Percentiles rank a stretch among this genome's conserved stretches.
phyloP scores from a whole-genome alignment of 2,329 filamentous ascomycete genomes.

The Pseudogymnoascus sp. region DNA sequence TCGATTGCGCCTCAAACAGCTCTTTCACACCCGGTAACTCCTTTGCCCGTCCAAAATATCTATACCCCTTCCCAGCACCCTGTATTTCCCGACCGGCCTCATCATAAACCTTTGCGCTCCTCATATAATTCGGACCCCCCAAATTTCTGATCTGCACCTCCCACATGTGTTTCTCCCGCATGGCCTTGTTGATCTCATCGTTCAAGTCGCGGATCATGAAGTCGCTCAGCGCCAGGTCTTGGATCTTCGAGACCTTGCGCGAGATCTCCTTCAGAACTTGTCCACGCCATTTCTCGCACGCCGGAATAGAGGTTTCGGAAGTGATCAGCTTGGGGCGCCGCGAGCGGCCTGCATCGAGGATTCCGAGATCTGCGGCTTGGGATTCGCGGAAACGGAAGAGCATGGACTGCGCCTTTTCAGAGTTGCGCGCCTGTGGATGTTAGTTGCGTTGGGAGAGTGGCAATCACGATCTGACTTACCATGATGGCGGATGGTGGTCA shows the following conservation, averaged over 20 bases:
- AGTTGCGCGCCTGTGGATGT: slow-evolving; percentile 71
- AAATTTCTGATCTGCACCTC: slow-evolving; percentile 92
- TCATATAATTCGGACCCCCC: slow-evolving; percentile 55
- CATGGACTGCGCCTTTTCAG: slow-evolving; percentile 99
- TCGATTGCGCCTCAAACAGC: slow-evolving; percentile 74
- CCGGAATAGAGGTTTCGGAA: slow-evolving; percentile 72
- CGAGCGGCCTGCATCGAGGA: slow-evolving; percentile 85
- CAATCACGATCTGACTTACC: slow-evolving; percentile 16
- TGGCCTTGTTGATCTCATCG: slow-evolving; percentile 98
- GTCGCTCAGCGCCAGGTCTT: slow-evolving; percentile 84
- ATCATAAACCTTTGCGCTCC: slow-evolving; percentile 46
- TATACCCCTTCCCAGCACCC: slow-evolving; percentile 79
- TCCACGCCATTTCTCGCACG: slow-evolving; percentile 96
- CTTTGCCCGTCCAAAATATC: slow-evolving; percentile 84
- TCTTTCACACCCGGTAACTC: slow-evolving; percentile 95
- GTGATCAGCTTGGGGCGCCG: slow-evolving; percentile 89
- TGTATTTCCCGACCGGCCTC: slow-evolving; percentile 49
- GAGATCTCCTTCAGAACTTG: slow-evolving; percentile 96
- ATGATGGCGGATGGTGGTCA: slow-evolving; percentile 20
- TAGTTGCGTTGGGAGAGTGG: not conserved
- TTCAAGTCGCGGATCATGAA: slow-evolving; percentile 97
- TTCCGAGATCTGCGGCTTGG: slow-evolving; percentile 91
- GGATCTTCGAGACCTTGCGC: slow-evolving; percentile 93
- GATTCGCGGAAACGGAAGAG: slow-evolving; percentile 98
- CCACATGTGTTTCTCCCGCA: slow-evolving; percentile 99